Evolutionary conservation across 768 basidiomycete genomes (phyloP), one percentile per base, ranked within the genome.

Genomic region (Hydnomerulius pinastri): DNA sequence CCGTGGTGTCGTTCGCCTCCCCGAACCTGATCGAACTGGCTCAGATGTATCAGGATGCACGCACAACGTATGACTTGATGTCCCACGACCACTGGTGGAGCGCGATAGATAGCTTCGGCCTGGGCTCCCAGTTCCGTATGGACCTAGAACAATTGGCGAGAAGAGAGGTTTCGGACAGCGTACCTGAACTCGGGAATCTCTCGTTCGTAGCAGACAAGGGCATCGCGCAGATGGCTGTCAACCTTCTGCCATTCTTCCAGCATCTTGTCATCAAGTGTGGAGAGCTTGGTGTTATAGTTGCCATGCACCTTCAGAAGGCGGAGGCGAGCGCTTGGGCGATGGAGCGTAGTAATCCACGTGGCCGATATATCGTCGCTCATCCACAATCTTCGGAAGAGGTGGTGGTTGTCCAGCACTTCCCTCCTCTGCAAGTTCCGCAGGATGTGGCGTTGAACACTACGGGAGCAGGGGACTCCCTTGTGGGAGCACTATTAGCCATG

Each of bases 401-500:
- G 4, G 62, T 92, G 7, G 76, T 90, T 6, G 40, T 95, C 25
- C 82, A 84, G 35, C 88, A 94, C 63, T 92, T 87, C 65, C 81
- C 90, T 10, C 76, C 90, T 7, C 57, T 78, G 15, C 62, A 67
- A 1, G 54, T 73, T 13, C 69, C 79, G 9, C 60, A 52, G 4
- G 63, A 65, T 13, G 59, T 65, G 21, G 59, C 74, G 9, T 70
- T 86, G 18, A 94, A 86, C 57, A 90, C 92, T 8, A 98, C 95
- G 0, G 96, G 96, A 1, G 94, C 91, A 1, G 95, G 95, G 0
- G 95, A 98, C 69, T 86, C 90, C 3, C 79, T 97, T 21, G 93
- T 90, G 1, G 95, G 94, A 6, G 82, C 87, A 1, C 62, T 97
- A 25, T 67, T 95, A n/a, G 87, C 92, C 5, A 72, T 74, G 8